Base-by-base conservation (phyloP, 1,284 basidiomycete species). In the Ganoderma sinense region DNA sequence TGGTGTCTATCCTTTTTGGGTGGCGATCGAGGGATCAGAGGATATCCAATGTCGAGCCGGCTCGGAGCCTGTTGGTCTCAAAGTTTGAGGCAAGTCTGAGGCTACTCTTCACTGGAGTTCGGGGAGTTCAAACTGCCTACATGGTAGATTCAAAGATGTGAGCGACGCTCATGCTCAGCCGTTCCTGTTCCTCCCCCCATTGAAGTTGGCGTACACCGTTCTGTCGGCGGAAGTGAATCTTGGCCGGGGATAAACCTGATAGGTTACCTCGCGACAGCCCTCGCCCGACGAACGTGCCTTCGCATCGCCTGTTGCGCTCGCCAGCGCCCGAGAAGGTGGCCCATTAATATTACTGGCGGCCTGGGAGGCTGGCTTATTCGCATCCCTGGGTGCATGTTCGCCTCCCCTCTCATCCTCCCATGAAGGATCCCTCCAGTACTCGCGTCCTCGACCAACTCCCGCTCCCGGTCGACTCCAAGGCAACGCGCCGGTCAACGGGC, bases 271-370 rank as follows among this genome's bases (percentile, higher is more conserved):
- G 26, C 26, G n/a, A 16, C 29, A 6, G 7, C 31, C 58, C 7
- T 39, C 20, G 36, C 62, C 6, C 33, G 29, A 68, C 67, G 67
- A 64, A 68, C 67, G 67, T 68, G 67, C 67, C 40, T 64, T 18
- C 66, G 43, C 62, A 68, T 43, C 48, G 67, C 53, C 26, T 58
- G 31, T 58, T 10, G 20, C 6, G 14, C 26, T 55, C 11, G 53
- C 53, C 23, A 31, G 53, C 53, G 53, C 53, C 29, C 29, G 53
- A 55, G 53, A 55, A 55, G 26, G 48, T 26, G 20, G 20, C n/a
- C 48, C 23, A 14, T 51, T 51, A 23, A n/a, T n/a, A n/a, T n/a
- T n/a, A n/a, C n/a, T n/a, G 23, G 51, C 23, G 29, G 26, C 51
- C 43, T 45, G 43, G 43, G 16, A 45, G n/a, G 23, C 23, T 51